Conservation (phyloP, 2,329 filamentous ascomycete genomes). For the Tolypocladium ovalisporum region DNA sequence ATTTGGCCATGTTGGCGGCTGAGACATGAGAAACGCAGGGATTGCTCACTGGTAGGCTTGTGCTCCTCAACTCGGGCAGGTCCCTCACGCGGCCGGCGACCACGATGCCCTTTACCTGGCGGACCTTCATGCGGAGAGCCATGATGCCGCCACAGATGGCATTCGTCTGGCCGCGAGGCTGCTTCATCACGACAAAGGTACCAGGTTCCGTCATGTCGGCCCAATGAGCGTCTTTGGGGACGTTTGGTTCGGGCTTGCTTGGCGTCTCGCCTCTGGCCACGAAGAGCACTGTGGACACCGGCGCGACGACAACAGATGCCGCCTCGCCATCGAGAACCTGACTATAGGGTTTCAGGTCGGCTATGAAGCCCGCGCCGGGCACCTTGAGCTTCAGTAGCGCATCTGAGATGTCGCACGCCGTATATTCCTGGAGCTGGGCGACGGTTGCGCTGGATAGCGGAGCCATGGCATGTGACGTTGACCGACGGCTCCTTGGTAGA, state of each 20-base stretch:
- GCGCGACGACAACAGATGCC: conserved; percentile 31
- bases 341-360: conserved; percentile 36
- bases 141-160: conserved; percentile 70
- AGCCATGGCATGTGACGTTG: conserved; percentile 1
- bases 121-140: conserved; percentile 54
- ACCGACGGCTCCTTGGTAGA: not conserved
- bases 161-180: conserved; percentile 54
- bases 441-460: conserved; percentile 8
- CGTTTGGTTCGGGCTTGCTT: conserved; percentile 28
- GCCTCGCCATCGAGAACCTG: conserved; percentile 11
- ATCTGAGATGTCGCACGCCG: conserved; percentile 55
- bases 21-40: not conserved
- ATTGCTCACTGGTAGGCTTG: conserved; percentile 42
- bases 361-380: conserved; percentile 54
- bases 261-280: conserved; percentile 39
- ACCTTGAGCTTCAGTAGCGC: conserved; percentile 60
- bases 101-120: conserved; percentile 50
- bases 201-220: conserved; percentile 50
- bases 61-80: conserved; percentile 44
- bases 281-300: conserved; percentile 53
- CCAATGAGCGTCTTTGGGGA: conserved; percentile 53
- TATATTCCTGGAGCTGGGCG: conserved; percentile 24
- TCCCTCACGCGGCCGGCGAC: conserved; percentile 60
- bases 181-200: conserved; percentile 55
- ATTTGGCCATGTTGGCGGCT: not conserved